A percentile compares a stretch with the other conserved stretches of the same genome.
These are phyloP conservation scores for Xylaria curta DNA, from an alignment of 495 filamentous ascomycete genomes.

Conservation along the genomic window DNA sequence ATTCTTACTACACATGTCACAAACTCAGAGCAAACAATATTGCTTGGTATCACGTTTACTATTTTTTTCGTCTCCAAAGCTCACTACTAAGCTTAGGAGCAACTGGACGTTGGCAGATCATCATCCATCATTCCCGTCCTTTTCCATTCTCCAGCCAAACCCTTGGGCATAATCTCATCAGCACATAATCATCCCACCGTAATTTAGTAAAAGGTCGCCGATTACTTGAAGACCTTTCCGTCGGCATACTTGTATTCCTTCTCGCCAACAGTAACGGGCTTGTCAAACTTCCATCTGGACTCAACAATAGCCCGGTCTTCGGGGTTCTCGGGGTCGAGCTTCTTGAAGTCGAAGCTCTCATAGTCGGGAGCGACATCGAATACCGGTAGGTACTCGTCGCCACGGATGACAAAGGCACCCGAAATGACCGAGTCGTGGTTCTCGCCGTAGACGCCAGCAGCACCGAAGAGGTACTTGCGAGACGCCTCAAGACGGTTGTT, in stretches of 20 bases:
- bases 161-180: slow-evolving; percentile 37
- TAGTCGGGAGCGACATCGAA: slow-evolving; percentile 97
- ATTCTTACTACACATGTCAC: neutral
- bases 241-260: slow-evolving; percentile 75
- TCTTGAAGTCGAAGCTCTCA: slow-evolving; percentile 94
- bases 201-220: slow-evolving; percentile 25
- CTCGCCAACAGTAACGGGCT: slow-evolving; percentile 75
- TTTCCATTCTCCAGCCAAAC: slow-evolving; percentile 16
- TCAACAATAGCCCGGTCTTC: slow-evolving; percentile 86
- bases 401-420: slow-evolving; percentile 93
- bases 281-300: slow-evolving; percentile 86
- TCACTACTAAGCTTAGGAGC: slow-evolving; percentile 2
- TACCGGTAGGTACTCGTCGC: slow-evolving; percentile 82
- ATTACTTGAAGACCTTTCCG: slow-evolving; percentile 99
- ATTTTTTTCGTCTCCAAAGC: slow-evolving; percentile 19
- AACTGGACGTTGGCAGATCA: slow-evolving; percentile 1
- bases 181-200: slow-evolving; percentile 33
- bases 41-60: slow-evolving; percentile 29
- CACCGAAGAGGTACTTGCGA: slow-evolving; percentile 98
- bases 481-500: slow-evolving; percentile 96
- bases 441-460: slow-evolving; percentile 83
- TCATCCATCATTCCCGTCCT: slow-evolving; percentile 22
- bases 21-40: neutral
- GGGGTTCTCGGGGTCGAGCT: slow-evolving; percentile 85
- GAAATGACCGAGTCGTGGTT: slow-evolving; percentile 86